A percentile compares a stretch with the other conserved stretches of the same genome.
phyloP scores from a whole-genome alignment of 2,329 filamentous ascomycete genomes.

The Colletotrichum spaethianum region DNA sequence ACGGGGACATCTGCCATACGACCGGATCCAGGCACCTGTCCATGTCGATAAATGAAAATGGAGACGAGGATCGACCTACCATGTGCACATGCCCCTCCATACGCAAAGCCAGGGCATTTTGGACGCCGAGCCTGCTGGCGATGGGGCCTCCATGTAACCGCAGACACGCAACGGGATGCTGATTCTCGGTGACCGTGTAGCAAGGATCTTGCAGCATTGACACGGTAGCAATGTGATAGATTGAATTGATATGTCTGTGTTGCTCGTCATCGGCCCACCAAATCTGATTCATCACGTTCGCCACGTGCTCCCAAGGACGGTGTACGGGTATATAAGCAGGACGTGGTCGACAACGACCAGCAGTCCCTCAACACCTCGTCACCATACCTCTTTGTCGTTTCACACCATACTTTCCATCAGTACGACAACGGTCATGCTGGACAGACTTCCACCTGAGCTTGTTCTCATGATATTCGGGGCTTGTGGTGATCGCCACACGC shows the following conservation, averaged over 20 bases:
- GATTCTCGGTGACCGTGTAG: background rate
- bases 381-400: background rate
- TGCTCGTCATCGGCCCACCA: background rate
- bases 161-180: background rate
- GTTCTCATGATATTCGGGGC: background rate
- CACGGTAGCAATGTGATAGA: background rate
- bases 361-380: background rate
- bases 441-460: constrained; percentile 14
- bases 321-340: background rate
- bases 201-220: background rate
- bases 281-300: background rate
- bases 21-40: background rate
- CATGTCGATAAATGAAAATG: background rate
- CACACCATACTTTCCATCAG: background rate
- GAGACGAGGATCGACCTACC: background rate
- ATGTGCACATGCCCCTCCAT: background rate
- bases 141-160: background rate
- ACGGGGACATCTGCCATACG: background rate
- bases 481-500: background rate
- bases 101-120: background rate
- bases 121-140: background rate
- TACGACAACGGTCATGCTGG: background rate
- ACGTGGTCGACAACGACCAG: background rate
- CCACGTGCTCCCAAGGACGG: background rate
- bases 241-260: background rate